Evolutionary conservation across 768 basidiomycete species (phyloP), one percentile per base, ranked within the genome.

Genomic region (Tulasnella sp.): DNA sequence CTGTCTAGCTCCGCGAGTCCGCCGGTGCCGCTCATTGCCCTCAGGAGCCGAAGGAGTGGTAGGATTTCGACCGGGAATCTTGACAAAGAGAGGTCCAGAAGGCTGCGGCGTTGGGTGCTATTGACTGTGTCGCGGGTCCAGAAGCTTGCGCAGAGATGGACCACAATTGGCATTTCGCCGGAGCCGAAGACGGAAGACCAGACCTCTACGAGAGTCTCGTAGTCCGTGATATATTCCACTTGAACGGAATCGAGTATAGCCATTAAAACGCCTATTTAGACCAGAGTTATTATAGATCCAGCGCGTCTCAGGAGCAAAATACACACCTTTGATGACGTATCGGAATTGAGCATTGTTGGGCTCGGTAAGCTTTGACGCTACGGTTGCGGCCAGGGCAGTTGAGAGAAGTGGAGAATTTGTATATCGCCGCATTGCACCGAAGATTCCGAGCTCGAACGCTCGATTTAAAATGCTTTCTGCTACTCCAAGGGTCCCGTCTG

Each of bases 111-210:
- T 28, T 92, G 87, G 4, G 89, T 88, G 73, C 91, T 91, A 50
- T 89, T 88, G 54, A 90, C 87, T 1, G 87, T 88, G 77, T 91
- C 88, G 96, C 82, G 40, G 46, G 48, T 75, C 81, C 96, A 98
- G 85, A 91, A 97, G 82, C 96, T 94, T 7, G 89, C 87, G 82
- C 93, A 93, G 81, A 97, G 91, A 9, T 83, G 83, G 3, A 90
- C 90, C 16, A 90, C 87, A 37, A 93, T 88, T 41, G 94, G 90
- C 80, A 86, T 84, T 82, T 91, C 92, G 82, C 93, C 94, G 37
- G 93, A 89, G 8, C 95, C 94, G 80, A 93, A 95, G 22, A 97
- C 87, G 0, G 92, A 90, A 76, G 93, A 90, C 93, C 94, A 95
- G 12, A 93, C 90, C 77, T 94, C 91, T 54, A 94, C 88, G 9